Base-by-base conservation (phyloP, 805 yeast species). In the Peterozyma xylosa region DNA sequence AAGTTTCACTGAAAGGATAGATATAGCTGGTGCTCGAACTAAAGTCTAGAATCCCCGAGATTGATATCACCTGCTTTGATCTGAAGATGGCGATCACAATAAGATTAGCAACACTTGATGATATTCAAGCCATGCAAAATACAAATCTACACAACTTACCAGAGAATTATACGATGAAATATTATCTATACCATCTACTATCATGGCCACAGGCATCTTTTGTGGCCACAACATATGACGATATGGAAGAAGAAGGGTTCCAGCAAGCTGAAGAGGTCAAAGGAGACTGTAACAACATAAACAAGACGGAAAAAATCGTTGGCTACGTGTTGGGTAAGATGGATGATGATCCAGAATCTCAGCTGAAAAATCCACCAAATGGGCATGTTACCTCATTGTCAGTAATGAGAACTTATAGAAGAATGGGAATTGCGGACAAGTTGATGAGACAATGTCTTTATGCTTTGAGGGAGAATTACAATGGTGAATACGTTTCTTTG, bases 181-280 rank as follows among this genome's bases (percentile, higher is more conserved):
- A 89, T 66, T 93, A 93, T 66, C 76, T 93, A 73, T 93, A 93
- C 64, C 99, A 93, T 64, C 75, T 88, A 9, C 67, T 91, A 42
- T 82, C 97, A 34, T 93, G 99, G 99, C 99, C 99, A 2, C 96
- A 91, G 60, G 95, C 95, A 11, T 86, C 96, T 35, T 93, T 82
- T 67, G 98, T 93, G 34, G 99, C 99, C 14, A 83, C 91, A 1
- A 82, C 93, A 2, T 77, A 82, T 27, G 84, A 77, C 50, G 77
- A 71, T 10, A 66, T 59, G 30, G 45, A 46, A 9, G 57, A 55
- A 7, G 60, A 55, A 16, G 27, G 27, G 27, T 21, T 21, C 7
- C 27, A 5, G 27, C 27, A 21, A 21, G 51, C 50, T 9, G 53
- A 50, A 3, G 36, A n/a, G 21, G 44, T 42, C 11, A 62, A 62